phyloP scores from a whole-genome alignment of 306 rosid species.

The Urtica urens region DNA sequence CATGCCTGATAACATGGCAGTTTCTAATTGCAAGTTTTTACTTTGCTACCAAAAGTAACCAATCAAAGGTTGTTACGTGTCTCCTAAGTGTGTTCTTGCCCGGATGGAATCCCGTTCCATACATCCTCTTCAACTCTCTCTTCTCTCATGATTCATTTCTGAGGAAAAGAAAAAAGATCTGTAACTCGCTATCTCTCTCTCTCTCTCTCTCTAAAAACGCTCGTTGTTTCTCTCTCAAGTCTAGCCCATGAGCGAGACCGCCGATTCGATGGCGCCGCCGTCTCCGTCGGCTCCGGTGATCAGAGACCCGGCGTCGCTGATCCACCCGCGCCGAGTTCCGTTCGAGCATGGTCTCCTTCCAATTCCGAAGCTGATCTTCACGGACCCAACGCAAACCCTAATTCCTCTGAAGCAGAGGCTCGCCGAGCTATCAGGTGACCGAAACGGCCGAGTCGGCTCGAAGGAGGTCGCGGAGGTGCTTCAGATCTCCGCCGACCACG shows the following conservation, averaged over 20 bases:
- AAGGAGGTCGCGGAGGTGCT: conserved; percentile 51
- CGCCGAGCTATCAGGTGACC: conserved; percentile 28
- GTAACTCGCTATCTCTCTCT: conserved; percentile 16
- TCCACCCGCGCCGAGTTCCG: conserved; percentile 81
- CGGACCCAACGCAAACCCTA: conserved; percentile 92
- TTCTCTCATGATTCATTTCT: conserved; percentile 27
- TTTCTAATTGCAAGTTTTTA: background rate
- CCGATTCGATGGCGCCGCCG: conserved; percentile 39
- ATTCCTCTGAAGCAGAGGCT: conserved; percentile 57
- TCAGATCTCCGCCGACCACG: conserved; percentile 80
- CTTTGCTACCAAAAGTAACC: background rate
- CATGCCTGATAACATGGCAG: background rate
- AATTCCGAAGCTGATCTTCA: conserved; percentile 63
- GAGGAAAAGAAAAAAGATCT: conserved; percentile 25
- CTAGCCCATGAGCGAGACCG: conserved; percentile 69
- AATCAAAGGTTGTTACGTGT: background rate
- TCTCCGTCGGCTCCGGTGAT: conserved; percentile 28
- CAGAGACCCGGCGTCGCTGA: conserved; percentile 41
- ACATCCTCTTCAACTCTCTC: conserved; percentile 9
- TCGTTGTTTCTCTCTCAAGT: no score
- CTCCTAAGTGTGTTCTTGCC: background rate
- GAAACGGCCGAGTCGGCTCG: conserved; percentile 37
- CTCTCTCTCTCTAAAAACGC: conserved; percentile 21
- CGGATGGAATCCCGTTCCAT: background rate
- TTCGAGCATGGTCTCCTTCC: conserved; percentile 89